phyloP scores from a whole-genome alignment of 2,329 filamentous ascomycete genomes.

The Fusarium siculi region DNA sequence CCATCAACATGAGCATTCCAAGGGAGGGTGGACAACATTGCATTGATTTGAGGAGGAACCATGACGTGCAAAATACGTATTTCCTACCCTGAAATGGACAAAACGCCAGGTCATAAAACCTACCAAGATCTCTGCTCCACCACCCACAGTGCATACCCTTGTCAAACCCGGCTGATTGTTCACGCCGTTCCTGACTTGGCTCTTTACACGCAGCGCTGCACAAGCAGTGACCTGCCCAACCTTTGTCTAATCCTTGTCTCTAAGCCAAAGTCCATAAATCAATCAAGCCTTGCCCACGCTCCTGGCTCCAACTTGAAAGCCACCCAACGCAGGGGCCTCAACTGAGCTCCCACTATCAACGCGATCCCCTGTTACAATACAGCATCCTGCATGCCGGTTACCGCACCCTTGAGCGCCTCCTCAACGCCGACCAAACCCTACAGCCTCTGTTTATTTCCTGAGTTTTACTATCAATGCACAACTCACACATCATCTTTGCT shows the following conservation, averaged over 20 bases:
- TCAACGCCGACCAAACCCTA: constrained; percentile 14
- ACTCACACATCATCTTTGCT: constrained; percentile 8
- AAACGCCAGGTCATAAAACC: constrained; percentile 5
- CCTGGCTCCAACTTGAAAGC: constrained; percentile 28
- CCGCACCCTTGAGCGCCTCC: constrained; percentile 17
- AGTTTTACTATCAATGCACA: constrained; percentile 2
- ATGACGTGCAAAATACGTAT: constrained; percentile 34
- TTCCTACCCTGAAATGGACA: constrained; percentile 9
- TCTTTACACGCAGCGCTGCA: constrained; percentile 24
- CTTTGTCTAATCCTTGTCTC: constrained; percentile 17
- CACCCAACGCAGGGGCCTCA: constrained; percentile 18
- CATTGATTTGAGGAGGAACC: constrained; percentile 22
- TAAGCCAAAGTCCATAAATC: constrained; percentile 15
- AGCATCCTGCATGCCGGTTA: constrained; percentile 18
- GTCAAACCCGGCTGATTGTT: constrained; percentile 42
- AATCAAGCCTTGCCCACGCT: constrained; percentile 19
- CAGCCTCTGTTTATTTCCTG: constrained; percentile 25
- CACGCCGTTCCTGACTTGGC: constrained; percentile 45
- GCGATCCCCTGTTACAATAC: constrained; percentile 12
- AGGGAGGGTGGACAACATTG: background rate
- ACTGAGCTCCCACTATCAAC: constrained; percentile 6
- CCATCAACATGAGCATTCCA: constrained; percentile 7
- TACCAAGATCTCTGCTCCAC: constrained; percentile 34
- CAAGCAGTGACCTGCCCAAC: constrained; percentile 16
- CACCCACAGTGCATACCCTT: constrained; percentile 35